These are phyloP conservation scores for Naganishia sp. DNA, from an alignment of 1,284 basidiomycete species.

Conservation along the genomic window DNA sequence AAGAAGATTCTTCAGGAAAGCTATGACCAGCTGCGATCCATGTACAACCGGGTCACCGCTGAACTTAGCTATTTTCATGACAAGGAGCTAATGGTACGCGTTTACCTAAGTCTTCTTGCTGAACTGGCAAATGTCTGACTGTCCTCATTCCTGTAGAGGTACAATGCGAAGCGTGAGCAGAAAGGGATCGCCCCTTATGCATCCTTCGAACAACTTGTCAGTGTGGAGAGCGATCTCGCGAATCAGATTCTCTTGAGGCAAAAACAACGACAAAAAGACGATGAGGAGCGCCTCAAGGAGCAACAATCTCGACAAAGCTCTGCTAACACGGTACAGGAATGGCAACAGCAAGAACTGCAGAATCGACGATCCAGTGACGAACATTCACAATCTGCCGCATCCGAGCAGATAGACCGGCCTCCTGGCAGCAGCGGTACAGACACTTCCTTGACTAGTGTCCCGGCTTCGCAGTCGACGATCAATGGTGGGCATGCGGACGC, in stretches of 20 bases:
- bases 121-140: neutral
- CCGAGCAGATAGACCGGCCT: slow-evolving; percentile 3
- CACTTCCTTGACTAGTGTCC: neutral
- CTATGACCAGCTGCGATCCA: neutral
- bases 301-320: neutral
- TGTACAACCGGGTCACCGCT: neutral
- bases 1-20: neutral
- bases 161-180: slow-evolving; percentile 11
- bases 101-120: neutral
- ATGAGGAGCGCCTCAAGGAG: neutral
- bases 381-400: neutral
- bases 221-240: neutral
- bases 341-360: neutral
- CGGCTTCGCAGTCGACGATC: neutral
- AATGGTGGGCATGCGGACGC: neutral
- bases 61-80: slow-evolving; percentile 3
- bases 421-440: neutral
- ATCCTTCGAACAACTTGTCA: slow-evolving; percentile 4
- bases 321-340: no score
- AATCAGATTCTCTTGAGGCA: neutral
- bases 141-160: neutral
- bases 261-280: neutral
- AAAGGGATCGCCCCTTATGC: neutral
- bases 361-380: slow-evolving; percentile 7
- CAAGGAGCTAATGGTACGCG: slow-evolving; percentile 8